Conservation (phyloP, 345 rosid species). For the Sonneratia caseolaris region DNA sequence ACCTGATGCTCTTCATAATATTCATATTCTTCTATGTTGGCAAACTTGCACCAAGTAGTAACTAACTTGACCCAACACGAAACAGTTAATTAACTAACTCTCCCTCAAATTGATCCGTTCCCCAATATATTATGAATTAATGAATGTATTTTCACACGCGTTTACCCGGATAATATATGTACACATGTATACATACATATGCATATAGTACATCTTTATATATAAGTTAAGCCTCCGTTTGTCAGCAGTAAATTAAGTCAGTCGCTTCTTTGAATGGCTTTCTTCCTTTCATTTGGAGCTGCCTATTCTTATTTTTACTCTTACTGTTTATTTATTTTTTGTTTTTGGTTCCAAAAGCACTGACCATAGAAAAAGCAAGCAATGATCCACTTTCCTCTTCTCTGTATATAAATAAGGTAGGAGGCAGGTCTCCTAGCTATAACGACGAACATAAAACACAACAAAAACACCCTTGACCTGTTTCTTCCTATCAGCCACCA, state of each 20-base stretch:
- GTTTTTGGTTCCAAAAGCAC: neutral
- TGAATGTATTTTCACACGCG: neutral
- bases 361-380: neutral
- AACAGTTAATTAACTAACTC: neutral
- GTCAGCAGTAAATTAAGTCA: too few species aligned
- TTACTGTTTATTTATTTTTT: neutral
- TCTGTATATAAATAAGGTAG: neutral
- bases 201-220: neutral
- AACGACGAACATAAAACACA: neutral
- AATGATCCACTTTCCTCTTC: neutral
- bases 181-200: neutral
- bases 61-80: neutral
- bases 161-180: too few species aligned
- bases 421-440: neutral
- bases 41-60: neutral
- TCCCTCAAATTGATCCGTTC: neutral
- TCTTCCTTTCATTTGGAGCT: neutral
- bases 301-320: neutral
- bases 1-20: neutral
- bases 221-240: too few species aligned
- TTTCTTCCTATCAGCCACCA: slow-evolving; percentile 1
- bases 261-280: neutral
- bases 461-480: neutral
- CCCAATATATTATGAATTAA: neutral
- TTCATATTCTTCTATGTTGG: neutral